These are phyloP conservation scores for Hyaloperonospora arabidopsidis DNA, from an alignment of 352 stramenopile species.

Conservation along the genomic window DNA sequence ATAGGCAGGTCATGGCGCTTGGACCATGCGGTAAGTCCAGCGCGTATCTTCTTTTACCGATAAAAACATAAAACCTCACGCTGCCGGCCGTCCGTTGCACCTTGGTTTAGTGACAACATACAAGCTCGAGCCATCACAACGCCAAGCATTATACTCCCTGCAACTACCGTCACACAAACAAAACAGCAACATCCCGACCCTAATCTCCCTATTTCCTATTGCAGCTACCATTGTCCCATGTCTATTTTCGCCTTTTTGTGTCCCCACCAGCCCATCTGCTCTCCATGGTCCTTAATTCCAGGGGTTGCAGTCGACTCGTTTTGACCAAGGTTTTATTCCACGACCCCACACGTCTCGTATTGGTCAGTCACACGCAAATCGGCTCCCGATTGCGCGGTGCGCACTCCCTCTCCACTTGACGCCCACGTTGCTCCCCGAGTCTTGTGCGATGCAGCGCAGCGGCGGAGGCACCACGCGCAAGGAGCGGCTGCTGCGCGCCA, in stretches of 20 bases:
- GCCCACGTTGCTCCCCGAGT: neutral
- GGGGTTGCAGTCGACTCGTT: no score
- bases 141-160: no score
- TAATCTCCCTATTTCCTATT: no score
- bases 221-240: no score
- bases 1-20: neutral
- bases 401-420: no score
- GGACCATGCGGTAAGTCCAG: neutral
- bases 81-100: slow-evolving; percentile 6
- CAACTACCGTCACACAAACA: no score
- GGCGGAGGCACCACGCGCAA: slow-evolving; percentile 52
- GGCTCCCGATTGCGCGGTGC: slow-evolving; percentile 24
- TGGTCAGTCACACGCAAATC: slow-evolving; percentile 27
- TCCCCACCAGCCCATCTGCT: no score
- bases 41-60: neutral
- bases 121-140: no score
- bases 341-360: slow-evolving; percentile 1
- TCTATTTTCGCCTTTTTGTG: no score
- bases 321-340: slow-evolving; percentile 19
- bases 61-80: neutral
- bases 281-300: no score
- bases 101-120: slow-evolving; percentile 5
- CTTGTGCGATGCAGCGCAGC: slow-evolving; percentile 25
- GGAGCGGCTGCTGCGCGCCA: slow-evolving; percentile 77
- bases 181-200: no score